Percentiles rank a stretch among this genome's conserved stretches.
These are phyloP conservation scores for Leccinum variicolor DNA, from an alignment of 768 basidiomycete genomes.

Conservation along the genomic window DNA sequence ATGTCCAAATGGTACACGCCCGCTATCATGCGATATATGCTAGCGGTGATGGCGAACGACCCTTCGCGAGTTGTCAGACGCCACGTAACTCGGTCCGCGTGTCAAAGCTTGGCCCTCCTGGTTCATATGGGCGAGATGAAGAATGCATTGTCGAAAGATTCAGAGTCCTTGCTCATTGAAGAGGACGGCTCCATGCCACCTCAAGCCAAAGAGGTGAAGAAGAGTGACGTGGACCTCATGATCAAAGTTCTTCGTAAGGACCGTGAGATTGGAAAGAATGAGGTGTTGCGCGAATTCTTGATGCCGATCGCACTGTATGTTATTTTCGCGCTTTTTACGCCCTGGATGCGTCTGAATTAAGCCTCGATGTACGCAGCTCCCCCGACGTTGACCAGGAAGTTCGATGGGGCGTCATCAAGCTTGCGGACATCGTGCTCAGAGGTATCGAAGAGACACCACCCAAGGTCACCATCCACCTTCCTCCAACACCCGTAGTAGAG, in stretches of 20 bases:
- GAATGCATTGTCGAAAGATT: slow-evolving; percentile 58
- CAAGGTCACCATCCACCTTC: slow-evolving; percentile 81
- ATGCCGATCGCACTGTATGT: slow-evolving; percentile 80
- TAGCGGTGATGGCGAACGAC: slow-evolving; percentile 84
- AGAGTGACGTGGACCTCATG: slow-evolving; percentile 79
- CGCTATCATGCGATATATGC: slow-evolving; percentile 81
- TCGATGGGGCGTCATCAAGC: slow-evolving; percentile 86
- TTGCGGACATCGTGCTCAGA: slow-evolving; percentile 84
- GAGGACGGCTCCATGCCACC: slow-evolving; percentile 76
- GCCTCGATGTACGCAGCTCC: slow-evolving; percentile 42
- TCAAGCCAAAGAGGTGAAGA: slow-evolving; percentile 71
- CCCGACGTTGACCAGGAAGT: slow-evolving; percentile 83
- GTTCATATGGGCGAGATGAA: slow-evolving; percentile 92
- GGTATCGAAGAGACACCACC: slow-evolving; percentile 82
- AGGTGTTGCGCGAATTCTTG: slow-evolving; percentile 72
- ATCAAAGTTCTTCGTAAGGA: slow-evolving; percentile 88
- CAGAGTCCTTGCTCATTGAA: slow-evolving; percentile 77
- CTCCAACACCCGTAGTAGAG: slow-evolving; percentile 69
- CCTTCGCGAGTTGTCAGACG: slow-evolving; percentile 78
- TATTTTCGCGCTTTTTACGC: slow-evolving; percentile 4
- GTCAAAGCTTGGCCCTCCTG: slow-evolving; percentile 82
- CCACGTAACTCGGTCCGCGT: slow-evolving; percentile 82
- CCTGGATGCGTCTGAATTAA: not conserved
- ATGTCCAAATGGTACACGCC: slow-evolving; percentile 84
- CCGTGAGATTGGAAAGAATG: slow-evolving; percentile 77